Conservation (phyloP, 2,329 filamentous ascomycete genomes). For the Diaporthe nobilis region DNA sequence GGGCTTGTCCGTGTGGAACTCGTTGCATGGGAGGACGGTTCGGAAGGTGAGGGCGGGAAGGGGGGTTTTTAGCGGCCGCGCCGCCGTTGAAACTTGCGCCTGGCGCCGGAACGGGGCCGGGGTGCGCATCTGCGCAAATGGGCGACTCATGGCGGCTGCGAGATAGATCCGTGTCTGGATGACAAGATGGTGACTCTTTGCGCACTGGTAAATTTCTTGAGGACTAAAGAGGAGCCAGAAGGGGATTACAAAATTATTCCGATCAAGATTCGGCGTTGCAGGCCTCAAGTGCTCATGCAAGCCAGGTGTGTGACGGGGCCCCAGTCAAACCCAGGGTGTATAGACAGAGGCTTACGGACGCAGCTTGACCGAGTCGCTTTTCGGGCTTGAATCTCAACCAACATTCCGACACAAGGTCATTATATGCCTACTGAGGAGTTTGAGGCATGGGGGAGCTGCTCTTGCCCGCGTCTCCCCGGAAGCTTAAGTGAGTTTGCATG, state of each 20-base stretch:
- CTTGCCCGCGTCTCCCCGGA: slow-evolving; percentile 8
- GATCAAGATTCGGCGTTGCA: neutral
- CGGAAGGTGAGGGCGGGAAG: neutral
- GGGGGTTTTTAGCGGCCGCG: slow-evolving; percentile 20
- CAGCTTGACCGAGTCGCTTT: neutral
- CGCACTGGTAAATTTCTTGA: neutral
- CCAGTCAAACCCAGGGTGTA: neutral
- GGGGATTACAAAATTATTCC: no score
- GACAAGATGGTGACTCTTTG: neutral
- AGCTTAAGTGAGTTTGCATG: neutral
- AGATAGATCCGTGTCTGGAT: neutral
- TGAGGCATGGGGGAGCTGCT: neutral
- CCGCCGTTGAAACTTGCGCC: neutral
- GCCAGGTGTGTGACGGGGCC: neutral
- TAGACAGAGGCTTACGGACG: neutral
- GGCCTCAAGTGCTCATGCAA: neutral
- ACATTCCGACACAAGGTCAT: neutral
- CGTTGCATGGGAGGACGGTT: neutral
- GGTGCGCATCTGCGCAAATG: slow-evolving; percentile 11
- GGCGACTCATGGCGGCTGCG: slow-evolving; percentile 20
- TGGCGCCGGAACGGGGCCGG: slow-evolving; percentile 10
- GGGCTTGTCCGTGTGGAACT: slow-evolving; percentile 10
- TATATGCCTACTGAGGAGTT: neutral
- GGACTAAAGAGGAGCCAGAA: neutral
- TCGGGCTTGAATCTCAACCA: neutral